Evolutionary conservation across 164 flowering plant genomes (phyloP), one percentile per base, ranked within the genome.

Genomic region (Magnolia kwangsiensis): DNA sequence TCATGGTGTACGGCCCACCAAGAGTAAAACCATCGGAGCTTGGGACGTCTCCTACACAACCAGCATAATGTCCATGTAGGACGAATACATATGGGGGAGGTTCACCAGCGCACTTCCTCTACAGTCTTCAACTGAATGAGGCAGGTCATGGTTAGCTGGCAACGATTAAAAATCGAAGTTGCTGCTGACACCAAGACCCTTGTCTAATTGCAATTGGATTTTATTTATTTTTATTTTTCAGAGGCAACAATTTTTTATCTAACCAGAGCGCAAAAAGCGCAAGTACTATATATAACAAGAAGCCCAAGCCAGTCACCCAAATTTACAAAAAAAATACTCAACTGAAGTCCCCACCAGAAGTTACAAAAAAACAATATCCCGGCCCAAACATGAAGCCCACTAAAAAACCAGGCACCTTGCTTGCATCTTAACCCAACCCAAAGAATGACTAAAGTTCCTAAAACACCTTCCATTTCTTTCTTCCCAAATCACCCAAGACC

Each of bases 11-110:
- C 7, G 98, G 98, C 16, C 98, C 99, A 1, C 98, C 99, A 63
- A 96, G 92, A n/a, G 96, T 88, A 80, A 96, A 96, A 58, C 98
- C 98, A 80, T 96, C 99, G 80, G 94, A 94, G 78, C 99, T 96
- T 23, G 99, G 96, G 76, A 96, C 96, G 84, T 96, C 99, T 51
- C 98, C 97, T 5, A 96, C 91, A 86, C 99, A 96, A 31, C 99
- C 99, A 73, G 98, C 98, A 82, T 94, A 96, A 75, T 92, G 98
- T 49, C 97, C 95, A 82, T 96, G 97, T 70, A 96, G 93, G 78
- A 96, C 99, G 51, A 96, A 85, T 61, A 96, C 95, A 24, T 98
- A 98, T n/a, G 99, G 99, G 50, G 98, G 97, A 21, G 98, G 86
- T 80, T 92, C 91, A 50, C 88, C 91, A 66, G 94, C 95, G 78